A percentile compares a stretch with the other conserved stretches of the same genome.
These are phyloP conservation scores for Delonix regia DNA, from an alignment of 306 rosid genomes.

Conservation along the genomic window DNA sequence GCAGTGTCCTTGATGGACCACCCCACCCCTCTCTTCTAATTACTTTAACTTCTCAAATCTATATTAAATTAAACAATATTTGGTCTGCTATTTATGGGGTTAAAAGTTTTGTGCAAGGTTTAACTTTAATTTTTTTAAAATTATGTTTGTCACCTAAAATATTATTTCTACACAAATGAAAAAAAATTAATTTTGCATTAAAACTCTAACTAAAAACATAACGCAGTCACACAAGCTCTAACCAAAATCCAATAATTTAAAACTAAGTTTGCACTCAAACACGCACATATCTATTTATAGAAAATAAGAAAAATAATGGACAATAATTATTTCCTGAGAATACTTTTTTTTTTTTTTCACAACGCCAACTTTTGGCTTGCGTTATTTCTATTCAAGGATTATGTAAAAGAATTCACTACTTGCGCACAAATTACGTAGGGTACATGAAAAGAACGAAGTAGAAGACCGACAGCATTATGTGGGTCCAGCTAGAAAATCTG, in stretches of 20 bases:
- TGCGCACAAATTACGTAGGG: conserved; percentile 24
- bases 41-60: conserved; percentile 30
- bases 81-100: too few relatives aligned
- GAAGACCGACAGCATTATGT: conserved; percentile 27
- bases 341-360: conserved; percentile 13
- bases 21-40: conserved; percentile 60
- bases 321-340: conserved; percentile 20
- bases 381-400: conserved; percentile 40
- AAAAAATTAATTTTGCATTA: too few relatives aligned
- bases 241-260: too few relatives aligned
- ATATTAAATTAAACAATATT: conserved; percentile 19
- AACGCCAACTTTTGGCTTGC: background rate
- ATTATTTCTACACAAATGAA: too few relatives aligned
- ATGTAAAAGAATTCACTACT: conserved; percentile 19
- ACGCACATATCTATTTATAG: too few relatives aligned
- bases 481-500: conserved; percentile 59
- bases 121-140: too few relatives aligned
- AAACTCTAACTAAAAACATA: too few relatives aligned
- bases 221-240: too few relatives aligned
- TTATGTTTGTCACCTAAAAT: too few relatives aligned
- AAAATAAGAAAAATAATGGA: background rate
- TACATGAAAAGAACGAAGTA: background rate
- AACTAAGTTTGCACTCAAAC: too few relatives aligned
- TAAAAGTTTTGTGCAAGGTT: too few relatives aligned
- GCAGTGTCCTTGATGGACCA: conserved; percentile 87